Base-by-base conservation (phyloP, 208 protist genomes). In the Strigomonas culicis region DNA sequence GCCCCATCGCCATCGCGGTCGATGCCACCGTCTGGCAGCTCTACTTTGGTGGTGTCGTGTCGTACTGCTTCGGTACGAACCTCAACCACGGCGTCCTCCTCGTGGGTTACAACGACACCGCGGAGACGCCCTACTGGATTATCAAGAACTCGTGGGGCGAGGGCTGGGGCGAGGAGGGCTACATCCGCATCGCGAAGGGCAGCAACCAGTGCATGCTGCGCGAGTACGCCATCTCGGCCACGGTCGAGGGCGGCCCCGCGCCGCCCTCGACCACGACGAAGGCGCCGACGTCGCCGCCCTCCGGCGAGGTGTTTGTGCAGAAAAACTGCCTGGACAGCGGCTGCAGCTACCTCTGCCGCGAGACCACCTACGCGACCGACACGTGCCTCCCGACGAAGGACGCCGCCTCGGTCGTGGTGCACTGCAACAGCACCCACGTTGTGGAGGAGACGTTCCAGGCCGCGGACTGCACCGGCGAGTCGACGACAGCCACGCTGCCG, bases 1-100 rank as follows among this genome's bases (percentile, higher is more conserved):
- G 95, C 51, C 94, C 95, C 53, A 59, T 98, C 55, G 68, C 94
- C 41, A 77, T 98, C 46, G 97, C 91, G 17, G 96, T 98, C 11
- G 93, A 98, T 66, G 94, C 95, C 30, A 75, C 73, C 30, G 77
- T 67, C 36, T 96, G 84, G 75, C 73, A 83, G 74, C 57, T 78
- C 32, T 96, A 96, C 80, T 74, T 70, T 11, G 82, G 88, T 27
- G 91, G 91, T 55, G 80, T 96, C 25, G 43, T 95, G 59, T 80
- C 86, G 4, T 72, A 70, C 69, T 96, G 90, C 74, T 67, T 79
- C 56, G 56, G 66, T 30, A 62, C 65, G 28, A 58, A 79, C 63
- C 73, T 97, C 63, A 85, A 97, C 72, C 92, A 97, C 85, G 92
- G 88, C 56, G 89, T 97, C 49, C 84, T 97, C 27, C 70, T 95